phyloP scores from a whole-genome alignment of 352 stramenopile species.

The Pythium phragmitis region DNA sequence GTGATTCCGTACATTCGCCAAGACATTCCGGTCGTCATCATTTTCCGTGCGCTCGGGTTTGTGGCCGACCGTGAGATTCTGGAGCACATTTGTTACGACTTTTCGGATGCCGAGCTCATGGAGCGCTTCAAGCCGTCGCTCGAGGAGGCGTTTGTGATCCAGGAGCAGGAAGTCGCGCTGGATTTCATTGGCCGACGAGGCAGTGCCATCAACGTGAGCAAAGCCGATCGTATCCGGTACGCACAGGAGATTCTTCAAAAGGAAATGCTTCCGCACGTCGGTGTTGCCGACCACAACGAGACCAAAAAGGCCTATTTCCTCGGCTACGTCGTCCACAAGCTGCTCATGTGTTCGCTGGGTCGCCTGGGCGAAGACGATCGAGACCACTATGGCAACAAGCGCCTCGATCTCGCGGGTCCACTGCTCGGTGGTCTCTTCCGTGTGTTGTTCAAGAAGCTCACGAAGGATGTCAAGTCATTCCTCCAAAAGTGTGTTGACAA shows the following conservation, averaged over 20 bases:
- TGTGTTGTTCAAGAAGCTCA: slow-evolving; percentile 98
- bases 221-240: slow-evolving; percentile 98
- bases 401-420: slow-evolving; percentile 97
- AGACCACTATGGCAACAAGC: slow-evolving; percentile 99
- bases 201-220: slow-evolving; percentile 94
- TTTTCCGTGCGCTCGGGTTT: slow-evolving; percentile 98
- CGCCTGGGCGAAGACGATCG: slow-evolving; percentile 98
- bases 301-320: slow-evolving; percentile 98
- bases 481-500: slow-evolving; percentile 91
- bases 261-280: slow-evolving; percentile 99
- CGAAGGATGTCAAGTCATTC: slow-evolving; percentile 97
- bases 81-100: slow-evolving; percentile 99
- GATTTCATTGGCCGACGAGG: slow-evolving; percentile 99
- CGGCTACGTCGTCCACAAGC: slow-evolving; percentile 99
- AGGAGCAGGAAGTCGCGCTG: slow-evolving; percentile 96
- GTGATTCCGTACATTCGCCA: slow-evolving; percentile 98
- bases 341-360: slow-evolving; percentile 98
- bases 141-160: slow-evolving; percentile 98
- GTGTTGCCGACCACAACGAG: slow-evolving; percentile 97
- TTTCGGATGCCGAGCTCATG: slow-evolving; percentile 98
- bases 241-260: slow-evolving; percentile 99
- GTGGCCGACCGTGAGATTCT: slow-evolving; percentile 98
- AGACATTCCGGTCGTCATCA: slow-evolving; percentile 98
- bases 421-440: slow-evolving; percentile 98
- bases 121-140: slow-evolving; percentile 98